A percentile compares a stretch with the other conserved stretches of the same genome.
These are phyloP conservation scores for Kodamaea sp. DNA, from an alignment of 1,139 yeast genomes.

Conservation along the genomic window DNA sequence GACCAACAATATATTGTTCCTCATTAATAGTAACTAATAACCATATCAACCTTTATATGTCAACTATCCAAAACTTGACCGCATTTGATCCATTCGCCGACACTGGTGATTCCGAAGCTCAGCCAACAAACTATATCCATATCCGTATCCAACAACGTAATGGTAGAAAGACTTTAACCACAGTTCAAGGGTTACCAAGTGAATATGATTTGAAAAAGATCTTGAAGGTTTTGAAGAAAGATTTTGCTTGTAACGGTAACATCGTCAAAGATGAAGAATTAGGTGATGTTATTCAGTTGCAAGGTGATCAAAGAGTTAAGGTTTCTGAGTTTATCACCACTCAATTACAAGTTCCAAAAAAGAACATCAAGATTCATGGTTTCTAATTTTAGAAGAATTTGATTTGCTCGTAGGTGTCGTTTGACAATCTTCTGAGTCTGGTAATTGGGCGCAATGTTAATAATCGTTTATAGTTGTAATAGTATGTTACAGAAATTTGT, in stretches of 20 bases:
- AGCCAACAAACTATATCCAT: conserved; percentile 93
- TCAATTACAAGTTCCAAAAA: conserved; percentile 87
- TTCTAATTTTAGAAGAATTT: conserved; percentile 50
- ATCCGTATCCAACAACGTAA: conserved; percentile 99
- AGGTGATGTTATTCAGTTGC: conserved; percentile 96
- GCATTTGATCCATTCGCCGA: conserved; percentile 99
- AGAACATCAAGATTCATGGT: conserved; percentile 97
- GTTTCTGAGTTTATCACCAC: conserved; percentile 89
- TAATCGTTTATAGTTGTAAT: conserved; percentile 3
- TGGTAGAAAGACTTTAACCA: conserved; percentile 98
- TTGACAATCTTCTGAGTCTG: too few relatives aligned
- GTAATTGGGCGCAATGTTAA: conserved; percentile 1
- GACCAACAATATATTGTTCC: too few relatives aligned
- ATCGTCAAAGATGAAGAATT: conserved; percentile 94
- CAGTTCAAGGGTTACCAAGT: conserved; percentile 95
- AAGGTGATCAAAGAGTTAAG: conserved; percentile 98
- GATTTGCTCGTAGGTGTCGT: background rate
- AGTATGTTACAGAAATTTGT: too few relatives aligned
- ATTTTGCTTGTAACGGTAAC: conserved; percentile 98
- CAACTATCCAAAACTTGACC: conserved; percentile 95
- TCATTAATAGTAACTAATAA: background rate
- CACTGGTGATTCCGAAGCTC: conserved; percentile 98
- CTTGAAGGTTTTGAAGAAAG: conserved; percentile 91
- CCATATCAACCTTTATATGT: conserved; percentile 42
- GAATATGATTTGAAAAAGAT: conserved; percentile 95